These are phyloP conservation scores for Coemansia sp. DNA, from an alignment of 192 early-diverging fungal species.

Conservation along the genomic window DNA sequence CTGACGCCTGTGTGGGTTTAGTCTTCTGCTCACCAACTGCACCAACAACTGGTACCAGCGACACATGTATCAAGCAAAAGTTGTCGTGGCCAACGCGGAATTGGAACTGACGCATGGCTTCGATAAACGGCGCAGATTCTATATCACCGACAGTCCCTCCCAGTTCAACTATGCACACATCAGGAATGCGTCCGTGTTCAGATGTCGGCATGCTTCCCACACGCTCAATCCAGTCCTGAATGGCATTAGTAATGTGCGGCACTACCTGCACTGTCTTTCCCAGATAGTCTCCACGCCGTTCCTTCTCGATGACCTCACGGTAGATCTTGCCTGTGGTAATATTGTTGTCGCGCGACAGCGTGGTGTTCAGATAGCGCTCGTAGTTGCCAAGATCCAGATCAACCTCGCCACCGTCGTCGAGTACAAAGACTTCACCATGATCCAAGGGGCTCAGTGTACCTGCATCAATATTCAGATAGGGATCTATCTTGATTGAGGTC, in stretches of 20 bases:
- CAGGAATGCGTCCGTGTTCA: conserved; percentile 64
- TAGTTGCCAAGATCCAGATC: conserved; percentile 99
- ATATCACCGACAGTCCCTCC: conserved; percentile 99
- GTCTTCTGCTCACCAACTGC: conserved; percentile 99
- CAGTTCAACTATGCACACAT: conserved; percentile 97
- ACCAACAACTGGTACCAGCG: conserved; percentile 94
- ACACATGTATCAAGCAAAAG: conserved; percentile 97
- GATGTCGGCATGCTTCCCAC: conserved; percentile 89
- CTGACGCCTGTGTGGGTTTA: conserved; percentile 97
- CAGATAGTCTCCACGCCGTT: conserved; percentile 92
- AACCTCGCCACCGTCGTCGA: conserved; percentile 98
- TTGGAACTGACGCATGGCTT: conserved; percentile 99
- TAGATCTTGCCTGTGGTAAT: conserved; percentile 99
- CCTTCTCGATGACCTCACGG: conserved; percentile 91
- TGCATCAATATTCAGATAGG: conserved; percentile 99
- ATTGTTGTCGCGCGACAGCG: conserved; percentile 94
- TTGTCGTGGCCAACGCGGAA: conserved; percentile 98
- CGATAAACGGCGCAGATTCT: conserved; percentile 98
- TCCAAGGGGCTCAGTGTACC: conserved; percentile 96
- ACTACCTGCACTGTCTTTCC: conserved; percentile 99
- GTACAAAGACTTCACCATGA: conserved; percentile 98
- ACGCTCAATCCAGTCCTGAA: conserved; percentile 98
- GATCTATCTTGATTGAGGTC: conserved; percentile 99
- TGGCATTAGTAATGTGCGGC: conserved; percentile 95
- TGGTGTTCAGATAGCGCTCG: conserved; percentile 95